phyloP scores from a whole-genome alignment of 257 asterid genomes.

The Solanum chmielewskii region DNA sequence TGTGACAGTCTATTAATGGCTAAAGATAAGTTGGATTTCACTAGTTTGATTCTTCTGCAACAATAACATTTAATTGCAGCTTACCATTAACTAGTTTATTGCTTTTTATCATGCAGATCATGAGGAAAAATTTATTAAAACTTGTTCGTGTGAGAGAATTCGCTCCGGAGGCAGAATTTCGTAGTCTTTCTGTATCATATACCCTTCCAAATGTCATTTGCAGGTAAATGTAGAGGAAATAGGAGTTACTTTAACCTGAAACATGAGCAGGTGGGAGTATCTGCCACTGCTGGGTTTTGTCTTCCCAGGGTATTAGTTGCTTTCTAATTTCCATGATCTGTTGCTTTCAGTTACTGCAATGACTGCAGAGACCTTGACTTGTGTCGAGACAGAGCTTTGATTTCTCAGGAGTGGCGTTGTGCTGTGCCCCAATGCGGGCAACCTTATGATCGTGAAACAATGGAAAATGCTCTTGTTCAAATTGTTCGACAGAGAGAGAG shows the following conservation, averaged over 20 bases:
- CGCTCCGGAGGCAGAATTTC: conserved; percentile 91
- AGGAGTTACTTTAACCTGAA: background rate
- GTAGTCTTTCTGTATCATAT: conserved; percentile 27
- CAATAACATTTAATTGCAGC: background rate
- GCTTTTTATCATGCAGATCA: conserved; percentile 37
- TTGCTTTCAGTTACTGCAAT: conserved; percentile 70
- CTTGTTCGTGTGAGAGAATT: conserved; percentile 78
- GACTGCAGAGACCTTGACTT: conserved; percentile 89
- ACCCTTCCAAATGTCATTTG: conserved; percentile 79
- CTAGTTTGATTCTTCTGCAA: background rate
- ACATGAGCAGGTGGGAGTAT: background rate
- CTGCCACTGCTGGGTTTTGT: background rate
- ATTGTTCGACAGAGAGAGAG: conserved; percentile 78
- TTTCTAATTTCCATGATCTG: background rate
- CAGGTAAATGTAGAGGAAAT: conserved; percentile 44
- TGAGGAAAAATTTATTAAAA: conserved; percentile 90
- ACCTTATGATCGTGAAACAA: conserved; percentile 68
- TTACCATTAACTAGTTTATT: background rate
- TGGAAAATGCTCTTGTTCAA: conserved; percentile 84
- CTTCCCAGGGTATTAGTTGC: background rate
- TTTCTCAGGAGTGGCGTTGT: conserved; percentile 72
- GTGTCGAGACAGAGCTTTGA: conserved; percentile 50
- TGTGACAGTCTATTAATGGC: background rate
- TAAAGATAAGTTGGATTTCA: background rate
- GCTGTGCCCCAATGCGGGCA: conserved; percentile 75